phyloP scores from a whole-genome alignment of 2,329 filamentous ascomycete genomes.

The Lachnellula arida region DNA sequence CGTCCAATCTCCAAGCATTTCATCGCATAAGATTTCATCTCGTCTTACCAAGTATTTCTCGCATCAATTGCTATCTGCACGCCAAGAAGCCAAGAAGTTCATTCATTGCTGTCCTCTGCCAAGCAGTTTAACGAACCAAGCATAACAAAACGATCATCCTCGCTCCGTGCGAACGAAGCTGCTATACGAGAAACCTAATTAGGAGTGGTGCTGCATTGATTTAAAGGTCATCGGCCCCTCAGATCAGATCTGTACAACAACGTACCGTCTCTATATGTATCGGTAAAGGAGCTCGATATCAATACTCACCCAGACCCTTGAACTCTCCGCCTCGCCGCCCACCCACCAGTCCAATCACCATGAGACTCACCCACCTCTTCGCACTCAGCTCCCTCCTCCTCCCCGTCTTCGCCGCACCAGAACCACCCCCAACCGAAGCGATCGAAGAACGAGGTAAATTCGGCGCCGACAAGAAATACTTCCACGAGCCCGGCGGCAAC shows the following conservation, averaged over 20 bases:
- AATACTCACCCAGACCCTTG: not conserved
- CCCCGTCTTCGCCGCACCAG: not conserved
- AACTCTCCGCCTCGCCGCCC: not conserved
- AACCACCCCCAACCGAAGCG: not conserved
- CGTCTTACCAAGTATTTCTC: no score
- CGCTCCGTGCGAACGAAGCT: no score
- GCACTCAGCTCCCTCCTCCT: constrained; percentile 11
- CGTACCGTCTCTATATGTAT: not conserved
- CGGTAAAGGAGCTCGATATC: not conserved
- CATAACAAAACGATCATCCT: no score
- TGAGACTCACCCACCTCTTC: constrained; percentile 15
- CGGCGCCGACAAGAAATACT: constrained; percentile 26
- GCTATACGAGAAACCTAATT: no score
- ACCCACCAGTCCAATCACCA: constrained; percentile 1
- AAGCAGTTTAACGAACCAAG: no score
- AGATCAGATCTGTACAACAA: not conserved
- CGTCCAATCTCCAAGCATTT: no score
- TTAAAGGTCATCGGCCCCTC: not conserved
- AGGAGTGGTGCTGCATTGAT: not conserved
- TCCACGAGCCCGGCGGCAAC: constrained; percentile 53
- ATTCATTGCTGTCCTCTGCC: no score
- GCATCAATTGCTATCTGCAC: no score
- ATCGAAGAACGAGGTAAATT: not conserved
- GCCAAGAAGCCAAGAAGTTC: no score
- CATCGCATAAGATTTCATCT: no score